These are phyloP conservation scores for Acanthamoeba royreba DNA, from an alignment of 208 protist genomes.

Conservation along the genomic window DNA sequence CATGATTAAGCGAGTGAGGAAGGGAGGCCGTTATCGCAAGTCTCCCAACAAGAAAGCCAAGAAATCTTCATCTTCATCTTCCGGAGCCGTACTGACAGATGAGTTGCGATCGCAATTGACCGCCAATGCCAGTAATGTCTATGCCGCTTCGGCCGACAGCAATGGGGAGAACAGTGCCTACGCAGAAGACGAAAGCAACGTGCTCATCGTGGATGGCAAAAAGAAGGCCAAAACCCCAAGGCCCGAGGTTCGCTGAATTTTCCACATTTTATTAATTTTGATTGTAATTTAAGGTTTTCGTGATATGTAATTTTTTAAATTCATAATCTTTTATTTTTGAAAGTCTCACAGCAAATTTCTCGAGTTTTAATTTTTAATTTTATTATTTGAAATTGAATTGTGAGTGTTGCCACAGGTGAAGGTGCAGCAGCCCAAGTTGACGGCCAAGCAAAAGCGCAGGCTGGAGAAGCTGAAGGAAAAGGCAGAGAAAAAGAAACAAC, in stretches of 20 bases:
- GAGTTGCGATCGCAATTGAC: not conserved
- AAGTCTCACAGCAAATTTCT: not conserved
- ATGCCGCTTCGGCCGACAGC: not conserved
- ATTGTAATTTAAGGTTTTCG: not conserved
- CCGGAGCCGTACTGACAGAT: not conserved
- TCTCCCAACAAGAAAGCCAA: no score
- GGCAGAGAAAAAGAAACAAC: not conserved
- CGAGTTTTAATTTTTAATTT: not conserved
- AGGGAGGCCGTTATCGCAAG: no score
- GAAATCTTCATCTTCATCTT: not conserved
- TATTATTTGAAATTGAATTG: not conserved
- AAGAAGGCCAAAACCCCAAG: not conserved
- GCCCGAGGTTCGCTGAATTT: no score
- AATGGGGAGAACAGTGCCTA: no score
- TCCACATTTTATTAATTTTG: not conserved
- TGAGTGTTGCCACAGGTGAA: no score
- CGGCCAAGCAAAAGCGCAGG: not conserved
- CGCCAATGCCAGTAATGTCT: not conserved
- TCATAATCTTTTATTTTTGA: not conserved
- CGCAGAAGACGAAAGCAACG: slow-evolving; percentile 16
- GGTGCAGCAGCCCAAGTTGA: slow-evolving; percentile 33
- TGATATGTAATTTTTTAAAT: not conserved
- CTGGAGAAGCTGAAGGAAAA: slow-evolving; percentile 16
- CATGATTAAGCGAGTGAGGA: no score
- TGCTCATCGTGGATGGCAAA: not conserved